These are phyloP conservation scores for Porodaedalea pini DNA, from an alignment of 1,284 basidiomycete species.

Conservation along the genomic window DNA sequence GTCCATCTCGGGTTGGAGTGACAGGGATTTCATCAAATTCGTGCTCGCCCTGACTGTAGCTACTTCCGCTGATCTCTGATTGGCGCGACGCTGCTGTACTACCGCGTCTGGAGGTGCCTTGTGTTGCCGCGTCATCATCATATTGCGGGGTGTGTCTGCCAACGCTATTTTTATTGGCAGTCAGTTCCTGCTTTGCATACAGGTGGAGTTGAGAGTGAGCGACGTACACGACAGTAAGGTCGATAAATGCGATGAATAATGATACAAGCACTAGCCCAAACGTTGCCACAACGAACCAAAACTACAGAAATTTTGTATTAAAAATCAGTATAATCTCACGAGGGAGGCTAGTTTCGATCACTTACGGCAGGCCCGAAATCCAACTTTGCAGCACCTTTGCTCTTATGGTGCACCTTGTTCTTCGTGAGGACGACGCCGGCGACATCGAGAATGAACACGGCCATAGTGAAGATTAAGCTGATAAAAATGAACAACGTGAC, in stretches of 20 bases:
- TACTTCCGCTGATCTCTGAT: background rate
- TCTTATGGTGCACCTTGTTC: background rate
- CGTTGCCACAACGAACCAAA: constrained; percentile 5
- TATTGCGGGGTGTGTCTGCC: too few relatives aligned
- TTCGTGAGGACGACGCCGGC: background rate
- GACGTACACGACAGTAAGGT: constrained; percentile 1
- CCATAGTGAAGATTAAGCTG: background rate
- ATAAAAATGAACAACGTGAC: background rate
- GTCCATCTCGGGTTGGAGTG: too few relatives aligned
- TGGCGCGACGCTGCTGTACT: background rate
- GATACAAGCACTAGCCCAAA: constrained; percentile 1
- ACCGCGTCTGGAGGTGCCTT: too few relatives aligned
- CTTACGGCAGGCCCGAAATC: constrained; percentile 12
- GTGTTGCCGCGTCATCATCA: too few relatives aligned
- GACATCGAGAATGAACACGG: constrained; percentile 9
- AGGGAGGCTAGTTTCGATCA: background rate
- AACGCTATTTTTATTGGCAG: too few relatives aligned
- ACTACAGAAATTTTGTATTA: constrained; percentile 3
- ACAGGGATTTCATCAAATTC: background rate
- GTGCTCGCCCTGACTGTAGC: background rate
- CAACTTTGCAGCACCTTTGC: constrained; percentile 3
- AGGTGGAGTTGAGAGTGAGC: background rate
- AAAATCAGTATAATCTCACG: background rate
- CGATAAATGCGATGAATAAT: constrained; percentile 2
- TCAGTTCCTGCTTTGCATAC: background rate